Evolutionary conservation across 331 rosid genomes (phyloP).

Genomic region (Quercus phellos): DNA sequence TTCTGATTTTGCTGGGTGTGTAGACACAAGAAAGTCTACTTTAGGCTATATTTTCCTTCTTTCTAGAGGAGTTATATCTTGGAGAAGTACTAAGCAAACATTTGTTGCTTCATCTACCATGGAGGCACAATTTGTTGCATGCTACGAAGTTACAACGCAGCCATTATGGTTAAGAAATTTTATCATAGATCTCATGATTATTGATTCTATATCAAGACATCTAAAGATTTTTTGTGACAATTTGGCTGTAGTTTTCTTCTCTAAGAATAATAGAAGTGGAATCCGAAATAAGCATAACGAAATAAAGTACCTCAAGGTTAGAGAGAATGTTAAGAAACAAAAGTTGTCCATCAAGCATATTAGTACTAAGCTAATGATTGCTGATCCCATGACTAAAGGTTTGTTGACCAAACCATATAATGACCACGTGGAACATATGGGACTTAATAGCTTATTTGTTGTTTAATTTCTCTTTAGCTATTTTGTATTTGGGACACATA

Average conservation of each 20-base stretch:
- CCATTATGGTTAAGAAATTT: no score
- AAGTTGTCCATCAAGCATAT: no score
- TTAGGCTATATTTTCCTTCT: neutral
- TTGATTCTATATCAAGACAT: neutral
- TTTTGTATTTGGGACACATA: no score
- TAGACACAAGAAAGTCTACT: neutral
- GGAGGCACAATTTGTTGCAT: neutral
- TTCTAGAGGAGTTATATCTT: neutral
- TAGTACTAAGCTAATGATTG: no score
- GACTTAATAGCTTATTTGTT: no score
- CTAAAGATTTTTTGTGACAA: neutral
- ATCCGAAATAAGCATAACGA: neutral
- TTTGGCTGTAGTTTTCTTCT: neutral
- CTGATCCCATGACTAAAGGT: no score
- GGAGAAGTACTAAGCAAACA: neutral
- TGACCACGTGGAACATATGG: no score
- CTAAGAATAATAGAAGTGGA: neutral
- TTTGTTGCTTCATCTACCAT: neutral
- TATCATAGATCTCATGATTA: neutral
- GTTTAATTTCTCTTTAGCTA: no score
- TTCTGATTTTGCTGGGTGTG: neutral
- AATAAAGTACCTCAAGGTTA: neutral
- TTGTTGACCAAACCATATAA: no score
- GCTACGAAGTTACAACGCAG: neutral
- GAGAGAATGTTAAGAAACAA: neutral